phyloP scores from a whole-genome alignment of 257 asterid species.

The Datura wrightii region DNA sequence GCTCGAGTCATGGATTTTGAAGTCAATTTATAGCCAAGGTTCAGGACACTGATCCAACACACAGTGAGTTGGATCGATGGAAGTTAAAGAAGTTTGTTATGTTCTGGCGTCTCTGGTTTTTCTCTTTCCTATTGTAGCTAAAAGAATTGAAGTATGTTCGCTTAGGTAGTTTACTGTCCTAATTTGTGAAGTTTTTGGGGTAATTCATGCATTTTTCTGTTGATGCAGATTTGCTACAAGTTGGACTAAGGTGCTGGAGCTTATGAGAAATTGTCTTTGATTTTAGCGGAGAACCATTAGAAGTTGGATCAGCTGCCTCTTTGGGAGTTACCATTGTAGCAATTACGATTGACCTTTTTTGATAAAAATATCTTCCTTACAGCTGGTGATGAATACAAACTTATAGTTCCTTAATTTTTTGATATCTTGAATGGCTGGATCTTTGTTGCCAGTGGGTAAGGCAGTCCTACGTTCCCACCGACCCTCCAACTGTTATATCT shows the following conservation, averaged over 20 bases:
- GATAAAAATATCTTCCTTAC: slow-evolving; percentile 13
- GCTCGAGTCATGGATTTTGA: not conserved
- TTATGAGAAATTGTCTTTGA: slow-evolving; percentile 16
- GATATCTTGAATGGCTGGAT: slow-evolving; percentile 54
- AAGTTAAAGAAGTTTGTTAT: slow-evolving; percentile 1
- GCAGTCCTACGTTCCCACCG: slow-evolving; percentile 46
- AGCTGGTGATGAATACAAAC: not conserved
- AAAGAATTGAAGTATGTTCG: slow-evolving; percentile 19
- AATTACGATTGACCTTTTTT: slow-evolving; percentile 8
- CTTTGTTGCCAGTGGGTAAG: slow-evolving; percentile 52
- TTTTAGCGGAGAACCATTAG: slow-evolving; percentile 17
- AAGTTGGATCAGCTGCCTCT: slow-evolving; percentile 29
- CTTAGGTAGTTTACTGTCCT: not conserved
- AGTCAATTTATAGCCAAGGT: not conserved
- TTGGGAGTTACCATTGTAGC: not conserved
- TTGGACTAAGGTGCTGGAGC: not conserved
- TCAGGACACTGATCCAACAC: slow-evolving; percentile 17
- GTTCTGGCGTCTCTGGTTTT: not conserved
- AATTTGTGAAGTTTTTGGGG: not conserved
- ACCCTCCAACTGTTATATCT: slow-evolving; percentile 40
- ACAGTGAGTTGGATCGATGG: slow-evolving; percentile 12
- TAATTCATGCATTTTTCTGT: not conserved
- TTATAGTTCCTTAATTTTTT: slow-evolving; percentile 22
- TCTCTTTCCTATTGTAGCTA: not conserved
- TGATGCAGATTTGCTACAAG: slow-evolving; percentile 6